A percentile compares a stretch with the other conserved stretches of the same genome.
These are phyloP conservation scores for Abrus precatorius DNA, from an alignment of 306 rosid genomes.

Conservation along the genomic window DNA sequence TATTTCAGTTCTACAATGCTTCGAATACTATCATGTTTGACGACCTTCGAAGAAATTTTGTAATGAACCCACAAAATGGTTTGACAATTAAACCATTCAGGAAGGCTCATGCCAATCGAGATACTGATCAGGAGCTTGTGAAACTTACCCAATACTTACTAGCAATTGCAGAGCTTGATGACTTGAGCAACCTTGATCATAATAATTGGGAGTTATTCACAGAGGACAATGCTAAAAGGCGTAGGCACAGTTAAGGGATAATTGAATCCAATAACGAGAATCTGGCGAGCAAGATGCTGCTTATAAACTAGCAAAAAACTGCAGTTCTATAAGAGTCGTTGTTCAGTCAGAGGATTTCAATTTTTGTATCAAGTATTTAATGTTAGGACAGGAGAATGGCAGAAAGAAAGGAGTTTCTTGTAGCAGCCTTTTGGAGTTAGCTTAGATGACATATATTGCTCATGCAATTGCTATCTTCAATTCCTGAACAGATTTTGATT, in stretches of 20 bases:
- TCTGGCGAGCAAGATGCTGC: slow-evolving; percentile 42
- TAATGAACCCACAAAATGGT: slow-evolving; percentile 98
- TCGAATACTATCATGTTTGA: slow-evolving; percentile 93
- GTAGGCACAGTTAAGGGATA: slow-evolving; percentile 64
- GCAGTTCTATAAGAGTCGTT: slow-evolving; percentile 4
- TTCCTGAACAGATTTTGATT: slow-evolving; percentile 37
- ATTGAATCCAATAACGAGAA: slow-evolving; percentile 27
- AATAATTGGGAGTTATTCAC: slow-evolving; percentile 66
- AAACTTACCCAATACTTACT: slow-evolving; percentile 89
- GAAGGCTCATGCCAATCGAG: slow-evolving; percentile 94
- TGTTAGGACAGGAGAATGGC: slow-evolving; percentile 16
- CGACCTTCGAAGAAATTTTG: slow-evolving; percentile 91
- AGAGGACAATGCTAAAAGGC: slow-evolving; percentile 82
- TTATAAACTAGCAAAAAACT: slow-evolving; percentile 13
- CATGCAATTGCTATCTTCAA: slow-evolving; percentile 14
- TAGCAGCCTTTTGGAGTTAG: slow-evolving; percentile 41
- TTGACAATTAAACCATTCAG: slow-evolving; percentile 91
- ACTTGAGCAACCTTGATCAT: slow-evolving; percentile 83
- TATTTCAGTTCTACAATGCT: slow-evolving; percentile 79
- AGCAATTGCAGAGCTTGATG: slow-evolving; percentile 92
- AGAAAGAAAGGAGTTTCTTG: slow-evolving; percentile 33
- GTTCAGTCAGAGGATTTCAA: slow-evolving; percentile 39
- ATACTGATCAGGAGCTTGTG: slow-evolving; percentile 85
- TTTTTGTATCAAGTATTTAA: slow-evolving; percentile 35
- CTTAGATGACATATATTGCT: slow-evolving; percentile 13